phyloP scores from a whole-genome alignment of 2,329 filamentous ascomycete species.

The Paracoccidioides brasiliensis region DNA sequence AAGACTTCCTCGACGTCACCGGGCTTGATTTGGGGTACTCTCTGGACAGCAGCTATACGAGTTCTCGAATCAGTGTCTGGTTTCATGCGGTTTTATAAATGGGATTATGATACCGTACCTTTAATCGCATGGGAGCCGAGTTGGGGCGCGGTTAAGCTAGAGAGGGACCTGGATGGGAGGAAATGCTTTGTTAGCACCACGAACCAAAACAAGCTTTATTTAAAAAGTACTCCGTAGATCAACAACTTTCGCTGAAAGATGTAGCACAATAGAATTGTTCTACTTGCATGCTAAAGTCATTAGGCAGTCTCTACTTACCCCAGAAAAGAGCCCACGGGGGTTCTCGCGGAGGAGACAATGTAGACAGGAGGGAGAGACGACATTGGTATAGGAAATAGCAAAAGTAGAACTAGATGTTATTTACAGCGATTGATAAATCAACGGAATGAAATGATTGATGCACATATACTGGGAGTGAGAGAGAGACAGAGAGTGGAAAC shows the following conservation, averaged over 20 bases:
- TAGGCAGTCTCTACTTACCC: conserved; percentile 46
- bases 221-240: too few relatives aligned
- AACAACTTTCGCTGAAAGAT: background rate
- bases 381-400: conserved; percentile 9
- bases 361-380: conserved; percentile 74
- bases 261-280: background rate
- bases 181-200: conserved; percentile 1
- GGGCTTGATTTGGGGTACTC: conserved; percentile 72
- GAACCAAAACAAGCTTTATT: background rate
- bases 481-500: background rate
- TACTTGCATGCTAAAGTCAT: background rate
- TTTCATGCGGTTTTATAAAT: background rate
- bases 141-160: conserved; percentile 72
- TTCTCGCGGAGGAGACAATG: conserved; percentile 84
- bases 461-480: too few relatives aligned
- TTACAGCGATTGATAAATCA: background rate
- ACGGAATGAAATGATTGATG: background rate
- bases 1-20: conserved; percentile 91
- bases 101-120: conserved; percentile 39
- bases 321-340: conserved; percentile 85
- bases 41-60: conserved; percentile 58
- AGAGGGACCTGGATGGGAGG: conserved; percentile 55
- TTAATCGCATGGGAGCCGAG: conserved; percentile 89
- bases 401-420: background rate
- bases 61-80: background rate